Conservation (phyloP, 169 alveolate species). For the Eimeria falciformis region DNA sequence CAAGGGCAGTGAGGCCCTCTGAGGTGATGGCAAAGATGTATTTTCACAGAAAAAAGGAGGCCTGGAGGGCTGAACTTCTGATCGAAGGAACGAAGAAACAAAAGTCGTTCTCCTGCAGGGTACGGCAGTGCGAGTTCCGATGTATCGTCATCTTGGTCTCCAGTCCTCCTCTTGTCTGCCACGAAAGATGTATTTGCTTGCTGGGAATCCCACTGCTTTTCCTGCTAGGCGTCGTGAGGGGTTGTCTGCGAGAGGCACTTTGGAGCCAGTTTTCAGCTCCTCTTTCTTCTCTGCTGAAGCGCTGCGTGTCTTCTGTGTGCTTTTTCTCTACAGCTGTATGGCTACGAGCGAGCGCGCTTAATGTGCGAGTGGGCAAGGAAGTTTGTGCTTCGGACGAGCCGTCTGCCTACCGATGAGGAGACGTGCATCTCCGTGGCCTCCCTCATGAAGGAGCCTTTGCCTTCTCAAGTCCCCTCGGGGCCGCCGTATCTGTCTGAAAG, state of each 20-base stretch:
- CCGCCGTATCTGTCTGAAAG: slow-evolving; percentile 4
- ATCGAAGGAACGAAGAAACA: slow-evolving; percentile 68
- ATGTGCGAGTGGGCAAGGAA: slow-evolving; percentile 75
- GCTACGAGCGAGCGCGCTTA: slow-evolving; percentile 66
- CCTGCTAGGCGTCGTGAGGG: not conserved
- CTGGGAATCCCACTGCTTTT: not conserved
- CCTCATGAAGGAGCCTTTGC: slow-evolving; percentile 37
- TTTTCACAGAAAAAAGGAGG: slow-evolving; percentile 71
- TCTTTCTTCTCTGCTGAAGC: not conserved
- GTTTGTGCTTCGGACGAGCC: slow-evolving; percentile 35
- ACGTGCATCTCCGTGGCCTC: slow-evolving; percentile 57
- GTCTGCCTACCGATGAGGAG: slow-evolving; percentile 70
- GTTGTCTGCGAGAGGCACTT: not conserved
- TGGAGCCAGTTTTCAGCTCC: no score
- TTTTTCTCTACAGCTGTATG: slow-evolving; percentile 44
- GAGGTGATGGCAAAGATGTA: slow-evolving; percentile 64
- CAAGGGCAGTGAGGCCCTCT: slow-evolving; percentile 46
- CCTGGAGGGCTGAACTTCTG: slow-evolving; percentile 72
- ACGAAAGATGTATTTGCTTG: not conserved
- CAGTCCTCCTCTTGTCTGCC: not conserved
- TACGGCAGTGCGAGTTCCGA: not conserved
- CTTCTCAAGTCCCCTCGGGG: slow-evolving; percentile 27
- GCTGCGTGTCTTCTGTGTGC: slow-evolving; percentile 26
- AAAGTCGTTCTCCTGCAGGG: slow-evolving; percentile 73
- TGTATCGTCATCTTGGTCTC: not conserved